Base-by-base conservation (phyloP, 2,329 filamentous ascomycete species). In the Trichocomaceae sp. region DNA sequence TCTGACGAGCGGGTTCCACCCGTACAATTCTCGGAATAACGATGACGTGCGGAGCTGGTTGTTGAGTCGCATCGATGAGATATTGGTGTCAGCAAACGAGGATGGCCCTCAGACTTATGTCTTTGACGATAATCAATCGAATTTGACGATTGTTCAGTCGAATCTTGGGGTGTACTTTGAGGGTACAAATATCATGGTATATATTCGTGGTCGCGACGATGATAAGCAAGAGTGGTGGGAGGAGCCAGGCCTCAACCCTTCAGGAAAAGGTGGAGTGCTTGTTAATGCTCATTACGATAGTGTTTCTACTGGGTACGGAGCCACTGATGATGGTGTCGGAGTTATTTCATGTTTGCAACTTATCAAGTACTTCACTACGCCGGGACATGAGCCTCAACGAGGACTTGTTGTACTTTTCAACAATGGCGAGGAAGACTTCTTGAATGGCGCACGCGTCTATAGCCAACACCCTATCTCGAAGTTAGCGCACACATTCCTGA, bases 281-380 rank as follows among this genome's bases (percentile, higher is more conserved):
- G 87, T 97, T 61, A 97, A 96, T 69, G 91, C 92, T 17, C 93
- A 97, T 68, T 96, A 93, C 66, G 93, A 96, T 72, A 91, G 87
- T 56, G 93, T 97, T 5, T 88, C 90, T 13, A 95, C 90, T 2
- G 91, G 90, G 1, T 96, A 85, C 62, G 93, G 93, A 47, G 91
- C 93, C 15, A 97, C 93, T 2, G 93, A 99, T 65, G 89, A 96
- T 69, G 93, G 92, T 7, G 84, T 96, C 58, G 90, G 90, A 26
- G 89, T 95, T 20, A 83, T 95, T n/a, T 87, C 87, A 0, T 77
- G 92, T 42, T 78, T 97, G 47, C 90, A 96, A 69, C 76, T 97
- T 48, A 79, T 97, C 58, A 88, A 85, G 59, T 89, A 96, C 71
- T 96, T 95, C 67, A 90, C 89, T 1, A 80, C 80, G 2, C 74